A percentile compares a stretch with the other conserved stretches of the same genome.
phyloP scores from a whole-genome alignment of 805 yeast genomes.

The Candida chauliodis region DNA sequence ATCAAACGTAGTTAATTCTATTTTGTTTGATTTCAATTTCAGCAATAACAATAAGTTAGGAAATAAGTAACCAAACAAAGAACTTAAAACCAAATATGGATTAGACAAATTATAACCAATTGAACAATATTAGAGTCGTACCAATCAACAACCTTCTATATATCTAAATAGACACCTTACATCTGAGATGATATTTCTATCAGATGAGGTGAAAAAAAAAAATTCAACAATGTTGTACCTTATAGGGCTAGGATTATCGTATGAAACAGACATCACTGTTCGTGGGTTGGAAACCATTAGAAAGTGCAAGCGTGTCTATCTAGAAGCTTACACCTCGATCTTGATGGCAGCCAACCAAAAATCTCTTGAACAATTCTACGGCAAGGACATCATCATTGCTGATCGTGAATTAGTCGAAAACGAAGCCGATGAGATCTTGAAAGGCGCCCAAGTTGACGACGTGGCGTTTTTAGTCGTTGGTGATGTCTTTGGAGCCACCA shows the following conservation, averaged over 20 bases:
- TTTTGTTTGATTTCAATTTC: no score
- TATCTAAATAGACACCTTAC: no score
- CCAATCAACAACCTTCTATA: no score
- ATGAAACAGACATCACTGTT: constrained; percentile 87
- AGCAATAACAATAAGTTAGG: no score
- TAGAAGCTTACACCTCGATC: constrained; percentile 94
- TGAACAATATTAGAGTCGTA: no score
- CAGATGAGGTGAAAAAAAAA: no score
- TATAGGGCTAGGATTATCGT: constrained; percentile 87
- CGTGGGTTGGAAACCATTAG: constrained; percentile 86
- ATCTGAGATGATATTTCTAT: no score
- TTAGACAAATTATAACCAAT: no score
- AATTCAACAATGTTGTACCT: constrained; percentile 95
- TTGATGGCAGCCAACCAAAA: constrained; percentile 85
- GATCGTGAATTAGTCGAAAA: constrained; percentile 93
- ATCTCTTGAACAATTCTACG: constrained; percentile 78
- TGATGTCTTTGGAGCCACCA: constrained; percentile 97
- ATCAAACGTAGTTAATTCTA: no score
- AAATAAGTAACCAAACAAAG: no score
- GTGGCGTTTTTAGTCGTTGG: constrained; percentile 95
- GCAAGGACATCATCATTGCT: constrained; percentile 79
- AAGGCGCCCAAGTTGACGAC: constrained; percentile 73
- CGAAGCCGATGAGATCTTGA: constrained; percentile 80
- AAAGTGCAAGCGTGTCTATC: constrained; percentile 82
- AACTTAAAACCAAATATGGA: no score